These are phyloP conservation scores for Chara braunii DNA, from an alignment of 139 green algal species.

Conservation along the genomic window DNA sequence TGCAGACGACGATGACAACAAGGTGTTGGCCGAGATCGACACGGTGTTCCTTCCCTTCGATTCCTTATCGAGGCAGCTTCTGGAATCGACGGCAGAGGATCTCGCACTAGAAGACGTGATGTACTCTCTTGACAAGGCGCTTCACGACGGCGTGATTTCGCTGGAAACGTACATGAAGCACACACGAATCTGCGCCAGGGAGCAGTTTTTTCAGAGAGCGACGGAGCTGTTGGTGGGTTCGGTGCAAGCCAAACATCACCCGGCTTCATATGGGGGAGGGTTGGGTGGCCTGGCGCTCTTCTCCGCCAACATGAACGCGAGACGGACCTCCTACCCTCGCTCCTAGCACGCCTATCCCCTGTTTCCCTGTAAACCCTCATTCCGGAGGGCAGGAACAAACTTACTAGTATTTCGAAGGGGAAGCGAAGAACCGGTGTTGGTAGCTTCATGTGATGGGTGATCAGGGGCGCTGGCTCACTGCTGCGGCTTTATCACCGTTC, in stretches of 20 bases:
- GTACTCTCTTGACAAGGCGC: slow-evolving; percentile 61
- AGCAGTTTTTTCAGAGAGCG: slow-evolving; percentile 41
- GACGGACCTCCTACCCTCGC: background rate
- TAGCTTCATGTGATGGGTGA: background rate
- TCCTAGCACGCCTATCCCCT: background rate
- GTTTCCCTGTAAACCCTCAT: background rate
- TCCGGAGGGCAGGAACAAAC: background rate
- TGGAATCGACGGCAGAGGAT: slow-evolving; percentile 67
- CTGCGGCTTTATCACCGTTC: background rate
- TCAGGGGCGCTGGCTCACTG: background rate
- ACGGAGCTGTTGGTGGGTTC: slow-evolving; percentile 29
- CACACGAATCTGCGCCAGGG: slow-evolving; percentile 17
- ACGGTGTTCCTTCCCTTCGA: slow-evolving; percentile 46
- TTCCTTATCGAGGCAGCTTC: slow-evolving; percentile 56
- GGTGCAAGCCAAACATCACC: slow-evolving; percentile 13
- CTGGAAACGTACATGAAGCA: slow-evolving; percentile 48
- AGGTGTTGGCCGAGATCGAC: slow-evolving; percentile 38
- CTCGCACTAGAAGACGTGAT: slow-evolving; percentile 77
- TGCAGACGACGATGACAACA: slow-evolving; percentile 46
- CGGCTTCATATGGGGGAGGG: slow-evolving; percentile 12
- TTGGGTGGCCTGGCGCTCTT: background rate
- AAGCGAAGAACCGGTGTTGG: background rate
- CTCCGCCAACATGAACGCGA: background rate
- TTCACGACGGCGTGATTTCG: slow-evolving; percentile 43
- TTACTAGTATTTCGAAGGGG: background rate